Conservation (phyloP, 2,329 filamentous ascomycete species). For the Rhinocladiella mackenziei region DNA sequence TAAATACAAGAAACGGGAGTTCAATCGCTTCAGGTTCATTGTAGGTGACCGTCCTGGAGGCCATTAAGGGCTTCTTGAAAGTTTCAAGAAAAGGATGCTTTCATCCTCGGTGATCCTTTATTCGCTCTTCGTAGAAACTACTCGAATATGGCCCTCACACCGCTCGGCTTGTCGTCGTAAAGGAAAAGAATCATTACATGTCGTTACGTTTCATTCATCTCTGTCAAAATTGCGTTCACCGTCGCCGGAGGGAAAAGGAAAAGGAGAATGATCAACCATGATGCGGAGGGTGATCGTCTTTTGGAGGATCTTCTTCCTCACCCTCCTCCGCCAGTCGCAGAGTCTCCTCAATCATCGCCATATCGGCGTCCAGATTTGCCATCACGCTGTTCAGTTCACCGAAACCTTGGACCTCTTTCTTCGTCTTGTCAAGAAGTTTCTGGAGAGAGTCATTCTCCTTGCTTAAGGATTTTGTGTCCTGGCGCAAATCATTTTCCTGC, state of each 20-base stretch:
- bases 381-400: constrained; percentile 18
- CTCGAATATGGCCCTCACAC: too few relatives aligned
- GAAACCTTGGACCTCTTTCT: constrained; percentile 37
- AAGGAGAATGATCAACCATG: not conserved
- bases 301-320: constrained; percentile 27
- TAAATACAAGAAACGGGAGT: too few relatives aligned
- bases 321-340: constrained; percentile 37
- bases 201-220: too few relatives aligned
- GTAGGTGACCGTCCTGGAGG: too few relatives aligned
- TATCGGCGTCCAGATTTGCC: constrained; percentile 22
- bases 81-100: too few relatives aligned
- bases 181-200: too few relatives aligned
- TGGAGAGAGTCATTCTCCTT: constrained; percentile 54
- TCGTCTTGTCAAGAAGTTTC: constrained; percentile 52
- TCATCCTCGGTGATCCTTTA: too few relatives aligned
- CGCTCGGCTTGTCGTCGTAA: too few relatives aligned
- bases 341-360: constrained; percentile 42
- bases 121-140: too few relatives aligned
- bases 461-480: constrained; percentile 47
- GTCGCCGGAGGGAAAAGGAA: not conserved
- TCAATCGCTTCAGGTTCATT: too few relatives aligned
- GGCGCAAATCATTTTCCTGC: constrained; percentile 53
- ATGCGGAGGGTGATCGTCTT: constrained; percentile 10
- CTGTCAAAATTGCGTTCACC: not conserved
- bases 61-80: too few relatives aligned